Conservation (phyloP, 1,139 yeast genomes). For the Geotrichum bryndzae region DNA sequence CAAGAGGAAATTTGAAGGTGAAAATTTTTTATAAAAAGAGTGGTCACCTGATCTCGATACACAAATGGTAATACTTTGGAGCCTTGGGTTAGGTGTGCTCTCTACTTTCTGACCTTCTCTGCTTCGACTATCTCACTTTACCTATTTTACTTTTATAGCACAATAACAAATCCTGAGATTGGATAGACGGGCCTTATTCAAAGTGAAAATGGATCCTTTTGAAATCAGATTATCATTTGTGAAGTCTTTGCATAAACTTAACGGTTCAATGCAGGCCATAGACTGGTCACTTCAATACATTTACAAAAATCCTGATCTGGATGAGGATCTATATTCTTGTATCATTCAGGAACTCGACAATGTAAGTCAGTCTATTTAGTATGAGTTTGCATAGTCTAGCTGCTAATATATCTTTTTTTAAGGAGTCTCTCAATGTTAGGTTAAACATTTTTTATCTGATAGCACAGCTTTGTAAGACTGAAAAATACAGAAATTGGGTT, state of each 20-base stretch:
- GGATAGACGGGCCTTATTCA: neutral
- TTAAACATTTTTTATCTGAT: constrained; percentile 13
- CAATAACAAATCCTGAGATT: neutral
- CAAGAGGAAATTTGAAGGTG: neutral
- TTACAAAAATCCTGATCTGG: constrained; percentile 49
- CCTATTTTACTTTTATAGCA: neutral
- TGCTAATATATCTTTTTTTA: neutral
- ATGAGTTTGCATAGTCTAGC: constrained; percentile 18
- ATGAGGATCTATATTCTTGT: constrained; percentile 68
- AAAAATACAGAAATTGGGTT: constrained; percentile 23
- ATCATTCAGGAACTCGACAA: constrained; percentile 61
- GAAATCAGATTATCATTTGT: constrained; percentile 68
- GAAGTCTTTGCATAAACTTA: constrained; percentile 53
- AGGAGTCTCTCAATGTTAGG: constrained; percentile 16
- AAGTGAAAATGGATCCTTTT: constrained; percentile 59
- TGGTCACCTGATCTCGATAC: neutral
- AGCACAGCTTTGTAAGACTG: constrained; percentile 7
- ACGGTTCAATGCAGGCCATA: constrained; percentile 56
- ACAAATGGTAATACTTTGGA: neutral
- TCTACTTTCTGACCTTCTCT: neutral
- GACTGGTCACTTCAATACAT: constrained; percentile 56
- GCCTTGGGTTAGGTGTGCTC: neutral
- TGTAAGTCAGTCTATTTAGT: constrained; percentile 18
- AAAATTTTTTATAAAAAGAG: neutral
- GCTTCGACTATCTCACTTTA: neutral